Evolutionary conservation across 78 protist genomes (phyloP).

Genomic region (Dictyostelium discoideum): dicty_2.7 NC_007088.5:5815501-5816000

Average conservation of each 20-base stretch:
- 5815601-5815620: neutral
- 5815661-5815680: neutral
- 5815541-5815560: too few relatives aligned
- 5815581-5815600: too few relatives aligned
- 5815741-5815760: neutral
- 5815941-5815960: neutral
- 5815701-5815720: neutral
- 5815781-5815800: neutral
- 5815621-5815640: neutral
- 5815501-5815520: too few relatives aligned
- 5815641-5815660: neutral
- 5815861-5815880: too few relatives aligned
- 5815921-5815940: neutral
- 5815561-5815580: too few relatives aligned
- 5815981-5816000: neutral
- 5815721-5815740: conserved; percentile 13
- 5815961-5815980: conserved; percentile 16
- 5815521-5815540: too few relatives aligned
- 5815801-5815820: neutral
- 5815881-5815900: neutral
- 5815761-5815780: neutral
- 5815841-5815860: conserved; percentile 9
- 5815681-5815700: too few relatives aligned
- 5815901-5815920: conserved; percentile 34
- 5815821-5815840: neutral